These are phyloP conservation scores for Salix udensis DNA, from an alignment of 345 rosid species.

Conservation along the genomic window DNA sequence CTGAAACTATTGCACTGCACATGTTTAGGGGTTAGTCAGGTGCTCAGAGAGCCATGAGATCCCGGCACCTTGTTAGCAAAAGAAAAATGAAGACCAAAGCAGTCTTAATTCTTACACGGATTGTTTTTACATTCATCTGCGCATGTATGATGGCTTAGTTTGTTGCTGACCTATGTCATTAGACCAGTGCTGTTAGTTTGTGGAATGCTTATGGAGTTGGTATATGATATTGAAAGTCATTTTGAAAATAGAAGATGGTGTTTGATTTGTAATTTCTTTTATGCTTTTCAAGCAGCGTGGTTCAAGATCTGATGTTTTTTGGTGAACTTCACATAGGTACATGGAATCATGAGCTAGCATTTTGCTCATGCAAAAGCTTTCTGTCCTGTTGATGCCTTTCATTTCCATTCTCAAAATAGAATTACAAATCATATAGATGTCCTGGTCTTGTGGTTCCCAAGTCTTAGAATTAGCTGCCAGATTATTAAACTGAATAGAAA, in stretches of 20 bases:
- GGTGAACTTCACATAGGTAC: neutral
- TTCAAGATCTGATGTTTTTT: neutral
- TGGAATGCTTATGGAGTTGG: neutral
- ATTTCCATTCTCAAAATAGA: neutral
- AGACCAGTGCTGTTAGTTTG: neutral
- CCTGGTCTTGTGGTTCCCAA: neutral
- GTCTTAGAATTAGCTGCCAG: neutral
- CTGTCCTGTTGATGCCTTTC: neutral
- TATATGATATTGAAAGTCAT: neutral
- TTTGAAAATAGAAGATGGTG: neutral
- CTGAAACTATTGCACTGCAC: neutral
- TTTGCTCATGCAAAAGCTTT: neutral
- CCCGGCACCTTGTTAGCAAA: neutral
- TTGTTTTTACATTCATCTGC: neutral
- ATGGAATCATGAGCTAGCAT: neutral
- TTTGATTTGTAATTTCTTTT: neutral
- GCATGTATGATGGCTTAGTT: neutral
- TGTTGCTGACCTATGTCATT: neutral
- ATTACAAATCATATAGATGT: neutral
- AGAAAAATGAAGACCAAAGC: neutral
- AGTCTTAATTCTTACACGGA: neutral
- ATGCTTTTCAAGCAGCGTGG: neutral
- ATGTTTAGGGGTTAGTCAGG: neutral
- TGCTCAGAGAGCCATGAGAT: neutral
- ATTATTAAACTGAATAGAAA: neutral